These are phyloP conservation scores for Blastomyces parvus DNA, from an alignment of 2,329 filamentous ascomycete species.

Conservation along the genomic window DNA sequence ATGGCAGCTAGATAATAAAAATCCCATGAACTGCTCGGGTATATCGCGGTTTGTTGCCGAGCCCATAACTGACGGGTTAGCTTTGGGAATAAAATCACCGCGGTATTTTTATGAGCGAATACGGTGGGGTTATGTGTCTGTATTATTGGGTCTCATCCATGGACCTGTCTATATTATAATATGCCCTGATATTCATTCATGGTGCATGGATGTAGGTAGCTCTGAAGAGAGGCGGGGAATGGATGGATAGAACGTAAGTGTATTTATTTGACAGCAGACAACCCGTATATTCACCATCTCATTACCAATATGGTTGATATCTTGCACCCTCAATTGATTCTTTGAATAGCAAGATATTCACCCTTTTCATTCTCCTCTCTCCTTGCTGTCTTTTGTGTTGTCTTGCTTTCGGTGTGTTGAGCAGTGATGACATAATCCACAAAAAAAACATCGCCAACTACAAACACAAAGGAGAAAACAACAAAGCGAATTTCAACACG, in stretches of 20 bases:
- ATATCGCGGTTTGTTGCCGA: not conserved
- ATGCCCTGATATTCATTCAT: not conserved
- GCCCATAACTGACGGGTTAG: not conserved
- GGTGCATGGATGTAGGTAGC: not conserved
- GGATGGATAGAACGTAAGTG: not conserved
- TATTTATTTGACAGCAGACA: not conserved
- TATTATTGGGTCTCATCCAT: not conserved
- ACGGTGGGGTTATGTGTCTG: not conserved
- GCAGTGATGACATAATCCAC: slow-evolving; percentile 6
- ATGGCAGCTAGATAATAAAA: not conserved
- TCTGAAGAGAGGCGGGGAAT: not conserved
- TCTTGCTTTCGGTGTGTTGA: not conserved
- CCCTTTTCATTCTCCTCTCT: not conserved
- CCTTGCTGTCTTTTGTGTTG: not conserved
- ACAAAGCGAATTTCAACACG: not conserved
- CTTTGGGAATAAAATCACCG: not conserved
- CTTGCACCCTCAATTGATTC: not conserved
- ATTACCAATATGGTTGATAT: not conserved
- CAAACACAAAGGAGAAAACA: not conserved
- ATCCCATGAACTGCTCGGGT: not conserved
- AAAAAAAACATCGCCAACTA: not conserved
- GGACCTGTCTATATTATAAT: not conserved
- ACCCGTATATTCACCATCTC: not conserved
- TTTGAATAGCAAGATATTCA: not conserved
- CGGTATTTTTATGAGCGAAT: not conserved